Percentiles rank a stretch among this genome's conserved stretches.
These are phyloP conservation scores for Solanum acaule DNA, from an alignment of 257 asterid genomes.

Conservation along the genomic window DNA sequence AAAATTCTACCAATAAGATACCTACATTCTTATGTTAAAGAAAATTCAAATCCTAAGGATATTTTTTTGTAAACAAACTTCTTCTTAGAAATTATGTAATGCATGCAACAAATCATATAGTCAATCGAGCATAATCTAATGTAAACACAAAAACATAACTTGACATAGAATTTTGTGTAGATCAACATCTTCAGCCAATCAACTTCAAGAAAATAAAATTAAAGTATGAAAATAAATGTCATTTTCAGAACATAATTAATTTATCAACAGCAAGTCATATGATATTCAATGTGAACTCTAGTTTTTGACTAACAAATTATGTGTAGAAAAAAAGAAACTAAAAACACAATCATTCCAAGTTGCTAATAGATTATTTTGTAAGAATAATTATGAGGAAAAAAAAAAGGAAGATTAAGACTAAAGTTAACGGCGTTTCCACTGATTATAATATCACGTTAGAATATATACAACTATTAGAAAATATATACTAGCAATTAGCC, in stretches of 20 bases:
- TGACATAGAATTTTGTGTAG: background rate
- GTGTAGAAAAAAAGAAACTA: background rate
- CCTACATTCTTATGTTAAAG: no score
- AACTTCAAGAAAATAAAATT: background rate
- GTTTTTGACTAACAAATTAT: background rate
- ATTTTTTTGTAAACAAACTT: no score
- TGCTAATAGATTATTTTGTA: background rate
- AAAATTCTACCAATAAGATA: no score
- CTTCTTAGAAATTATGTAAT: no score
- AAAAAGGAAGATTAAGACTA: background rate
- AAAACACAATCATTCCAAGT: background rate
- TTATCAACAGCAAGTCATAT: background rate
- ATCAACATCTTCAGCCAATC: background rate
- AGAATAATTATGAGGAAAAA: background rate
- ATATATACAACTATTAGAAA: background rate
- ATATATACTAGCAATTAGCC: background rate
- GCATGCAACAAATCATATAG: background rate
- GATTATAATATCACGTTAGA: background rate
- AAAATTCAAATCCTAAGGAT: no score
- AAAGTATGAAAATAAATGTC: background rate
- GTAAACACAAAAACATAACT: background rate
- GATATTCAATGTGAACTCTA: background rate
- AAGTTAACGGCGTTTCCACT: background rate
- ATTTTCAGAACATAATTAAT: background rate
- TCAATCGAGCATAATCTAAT: background rate